Conservation (phyloP, 768 basidiomycete genomes). For the Hydnum rufescens region DNA sequence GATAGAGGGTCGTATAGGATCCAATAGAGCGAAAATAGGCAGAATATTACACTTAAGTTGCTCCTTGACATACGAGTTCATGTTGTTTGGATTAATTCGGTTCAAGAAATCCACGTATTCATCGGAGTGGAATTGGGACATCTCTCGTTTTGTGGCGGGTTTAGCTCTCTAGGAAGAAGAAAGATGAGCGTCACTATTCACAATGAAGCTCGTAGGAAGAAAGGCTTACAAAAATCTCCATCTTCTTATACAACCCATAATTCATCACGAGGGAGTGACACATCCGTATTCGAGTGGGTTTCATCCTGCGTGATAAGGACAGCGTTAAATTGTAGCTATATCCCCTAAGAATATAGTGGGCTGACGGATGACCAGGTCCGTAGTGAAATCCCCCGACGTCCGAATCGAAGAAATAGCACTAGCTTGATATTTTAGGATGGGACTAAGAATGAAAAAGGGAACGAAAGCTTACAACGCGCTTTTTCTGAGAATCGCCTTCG, state of each 20-base stretch:
- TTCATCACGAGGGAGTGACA: slow-evolving; percentile 99
- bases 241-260: slow-evolving; percentile 96
- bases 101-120: slow-evolving; percentile 97
- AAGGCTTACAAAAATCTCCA: slow-evolving; percentile 96
- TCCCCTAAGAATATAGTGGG: background rate
- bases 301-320: slow-evolving; percentile 45
- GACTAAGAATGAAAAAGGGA: background rate
- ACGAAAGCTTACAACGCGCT: background rate
- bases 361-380: slow-evolving; percentile 90
- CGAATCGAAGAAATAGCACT: slow-evolving; percentile 99
- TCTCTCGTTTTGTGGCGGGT: slow-evolving; percentile 97
- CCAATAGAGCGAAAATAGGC: background rate
- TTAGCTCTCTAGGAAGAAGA: slow-evolving; percentile 59
- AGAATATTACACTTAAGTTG: slow-evolving; percentile 71
- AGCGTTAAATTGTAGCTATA: background rate
- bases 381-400: slow-evolving; percentile 99
- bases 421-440: background rate
- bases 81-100: slow-evolving; percentile 85
- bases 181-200: too few species aligned
- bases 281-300: slow-evolving; percentile 97
- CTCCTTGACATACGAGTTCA: slow-evolving; percentile 82
- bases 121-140: slow-evolving; percentile 99
- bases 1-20: background rate
- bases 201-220: background rate
- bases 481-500: background rate